Base-by-base conservation (phyloP, 106 monocot genomes). In the Posidonia australis region DNA sequence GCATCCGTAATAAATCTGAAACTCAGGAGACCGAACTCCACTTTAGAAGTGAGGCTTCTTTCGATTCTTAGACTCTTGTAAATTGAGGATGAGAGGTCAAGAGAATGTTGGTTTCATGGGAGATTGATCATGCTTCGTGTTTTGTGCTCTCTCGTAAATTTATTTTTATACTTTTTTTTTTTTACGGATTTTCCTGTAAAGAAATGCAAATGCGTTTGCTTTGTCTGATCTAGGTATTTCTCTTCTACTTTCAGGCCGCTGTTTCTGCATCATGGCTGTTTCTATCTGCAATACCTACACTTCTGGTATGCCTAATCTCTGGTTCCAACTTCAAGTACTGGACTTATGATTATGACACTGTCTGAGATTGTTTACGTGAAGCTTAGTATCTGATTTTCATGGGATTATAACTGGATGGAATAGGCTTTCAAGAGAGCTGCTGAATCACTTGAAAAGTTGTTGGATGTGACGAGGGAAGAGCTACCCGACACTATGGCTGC, bases 401-500 rank as follows among this genome's bases (percentile, higher is more conserved):
- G 14, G 16, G 58, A 43, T 54, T 12, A 17, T 14, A 29, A 52
- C n/a, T 66, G 25, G 51, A 46, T 31, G 49, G 56, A 54, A 19
- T 54, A 92, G 92, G 78, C 87, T 48, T 79, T 87, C 44, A 84
- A 67, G 61, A 81, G 70, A 58, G 82, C 86, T 58, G 81, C 83
- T 1, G 72, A 79, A 43, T 84, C 86, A 45, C 58, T 87, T 31
- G 87, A 82, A 62, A 92, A 79, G 64, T 63, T 87, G 47, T 44
- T 87, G 62, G 92, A 92, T 55, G 77, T 75, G 46, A 79, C 81
- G 13, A 65, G 77, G 30, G 84, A 92, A 52, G 92, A 92, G 75
- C 69, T 92, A 3, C 92, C 92, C 2, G 87, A 79, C 53, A 87
- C 92, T 0, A 87, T 92, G 92, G 87, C 84, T 52, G 76, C 83